Base-by-base conservation (phyloP, 2,329 filamentous ascomycete genomes). In the Hortaea werneckii region DNA sequence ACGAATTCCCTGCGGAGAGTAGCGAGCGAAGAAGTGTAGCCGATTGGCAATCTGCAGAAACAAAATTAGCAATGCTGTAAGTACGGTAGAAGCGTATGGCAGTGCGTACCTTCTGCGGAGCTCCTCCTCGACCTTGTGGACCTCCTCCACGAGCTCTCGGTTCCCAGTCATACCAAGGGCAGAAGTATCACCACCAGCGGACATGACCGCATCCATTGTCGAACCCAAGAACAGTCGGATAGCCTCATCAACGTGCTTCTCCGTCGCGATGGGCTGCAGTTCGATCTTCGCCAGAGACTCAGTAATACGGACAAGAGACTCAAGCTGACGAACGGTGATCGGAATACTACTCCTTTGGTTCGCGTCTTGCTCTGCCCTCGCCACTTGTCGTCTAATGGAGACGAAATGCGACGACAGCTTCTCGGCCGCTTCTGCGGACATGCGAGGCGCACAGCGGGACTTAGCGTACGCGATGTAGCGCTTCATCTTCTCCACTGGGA, bases 391-490 rank as follows among this genome's bases (percentile, higher is more conserved):
- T 48, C 92, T 82, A 65, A 98, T 96, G 51, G 87, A 89, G 50
- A 98, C 92, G 59, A 98, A 98, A 67, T 98, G 90, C 1, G 87
- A 95, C 0, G 87, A 94, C 10, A 98, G 80, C 67, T 95, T 95
- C 69, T 96, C 92, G 0, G 90, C 86, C 0, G 92, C 92, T 68
- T 94, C 87, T 12, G 85, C 77, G 28, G 87, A 94, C 28, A 98
- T 81, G 37, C 89, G 84, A 13, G 92, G 92, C 1, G 92, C 92
- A 61, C 90, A 96, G 51, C 88, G 87, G 80, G 87, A 85, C 69
- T 90, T 90, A 77, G 92, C 96, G 69, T 96, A 98, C 57, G 85
- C 94, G 61, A 98, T 85, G 62, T 96, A 98, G 50, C 89, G 82
- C 69, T 88, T 88, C 87, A 98, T 94, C 70, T 94, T 95, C 43